These are phyloP conservation scores for Calonectria hongkongensis DNA, from an alignment of 2,329 filamentous ascomycete genomes.

Conservation along the genomic window DNA sequence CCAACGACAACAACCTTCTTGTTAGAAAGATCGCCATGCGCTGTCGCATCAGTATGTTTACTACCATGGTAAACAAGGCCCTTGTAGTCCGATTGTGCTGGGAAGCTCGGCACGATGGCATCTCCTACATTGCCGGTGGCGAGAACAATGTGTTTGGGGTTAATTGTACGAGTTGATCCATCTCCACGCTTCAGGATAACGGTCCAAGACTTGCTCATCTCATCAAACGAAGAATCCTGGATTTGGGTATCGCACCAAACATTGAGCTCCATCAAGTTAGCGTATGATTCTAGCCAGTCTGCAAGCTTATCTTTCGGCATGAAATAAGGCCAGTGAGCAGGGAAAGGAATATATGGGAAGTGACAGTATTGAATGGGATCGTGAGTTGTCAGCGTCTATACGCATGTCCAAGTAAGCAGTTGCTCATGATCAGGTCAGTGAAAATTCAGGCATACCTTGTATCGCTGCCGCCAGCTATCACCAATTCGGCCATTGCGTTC, in stretches of 20 bases:
- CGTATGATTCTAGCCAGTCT: slow-evolving; percentile 69
- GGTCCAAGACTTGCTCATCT: slow-evolving; percentile 42
- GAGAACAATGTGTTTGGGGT: slow-evolving; percentile 32
- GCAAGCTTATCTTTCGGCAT: slow-evolving; percentile 68
- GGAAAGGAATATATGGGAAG: slow-evolving; percentile 51
- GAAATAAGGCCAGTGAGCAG: slow-evolving; percentile 54
- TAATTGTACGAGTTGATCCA: slow-evolving; percentile 20
- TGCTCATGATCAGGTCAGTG: neutral
- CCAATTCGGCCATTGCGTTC: slow-evolving; percentile 67
- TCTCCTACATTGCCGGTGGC: slow-evolving; percentile 40
- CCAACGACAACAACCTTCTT: slow-evolving; percentile 70
- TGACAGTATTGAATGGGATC: slow-evolving; percentile 48
- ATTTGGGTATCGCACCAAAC: slow-evolving; percentile 64
- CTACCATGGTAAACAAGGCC: slow-evolving; percentile 44
- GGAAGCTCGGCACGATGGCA: slow-evolving; percentile 28
- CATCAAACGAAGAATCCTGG: slow-evolving; percentile 62
- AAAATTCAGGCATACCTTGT: slow-evolving; percentile 53
- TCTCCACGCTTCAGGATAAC: neutral
- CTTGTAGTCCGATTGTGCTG: slow-evolving; percentile 44
- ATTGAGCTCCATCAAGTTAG: slow-evolving; percentile 69
- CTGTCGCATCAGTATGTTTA: slow-evolving; percentile 57
- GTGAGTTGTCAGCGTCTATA: slow-evolving; percentile 50
- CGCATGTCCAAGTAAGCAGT: neutral
- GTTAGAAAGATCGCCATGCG: slow-evolving; percentile 33
- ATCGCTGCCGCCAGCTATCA: slow-evolving; percentile 71